Percentiles rank a stretch among this genome's conserved stretches.
Conservation (phyloP, 1,284 basidiomycete genomes). For the Sporisorium graminicola region DNA sequence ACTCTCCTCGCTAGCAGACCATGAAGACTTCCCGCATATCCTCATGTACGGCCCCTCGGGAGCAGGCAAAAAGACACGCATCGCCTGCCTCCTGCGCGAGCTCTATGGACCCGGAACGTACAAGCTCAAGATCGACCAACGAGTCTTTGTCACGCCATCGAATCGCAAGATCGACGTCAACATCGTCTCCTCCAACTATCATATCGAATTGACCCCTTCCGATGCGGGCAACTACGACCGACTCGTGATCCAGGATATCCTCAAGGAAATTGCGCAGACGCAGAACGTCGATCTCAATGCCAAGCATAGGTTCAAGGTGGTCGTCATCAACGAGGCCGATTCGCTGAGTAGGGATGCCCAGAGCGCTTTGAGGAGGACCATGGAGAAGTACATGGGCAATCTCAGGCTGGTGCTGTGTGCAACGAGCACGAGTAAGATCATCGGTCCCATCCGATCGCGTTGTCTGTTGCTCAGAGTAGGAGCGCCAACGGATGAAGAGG, state of each 20-base stretch:
- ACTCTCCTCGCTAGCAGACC: slow-evolving; percentile 77
- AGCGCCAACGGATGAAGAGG: slow-evolving; percentile 81
- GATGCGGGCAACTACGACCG: slow-evolving; percentile 97
- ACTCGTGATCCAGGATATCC: slow-evolving; percentile 93
- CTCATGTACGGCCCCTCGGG: slow-evolving; percentile 98
- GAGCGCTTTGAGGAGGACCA: slow-evolving; percentile 94
- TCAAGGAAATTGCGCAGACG: slow-evolving; percentile 99
- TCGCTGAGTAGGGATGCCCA: slow-evolving; percentile 94
- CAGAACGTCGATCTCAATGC: slow-evolving; percentile 97
- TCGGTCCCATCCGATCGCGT: slow-evolving; percentile 94
- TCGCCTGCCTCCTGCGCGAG: slow-evolving; percentile 82
- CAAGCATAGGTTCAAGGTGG: slow-evolving; percentile 98
- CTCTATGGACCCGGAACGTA: slow-evolving; percentile 92
- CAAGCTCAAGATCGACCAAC: slow-evolving; percentile 98
- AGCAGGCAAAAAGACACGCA: slow-evolving; percentile 97
- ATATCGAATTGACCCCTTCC: slow-evolving; percentile 97
- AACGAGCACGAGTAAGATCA: slow-evolving; percentile 95
- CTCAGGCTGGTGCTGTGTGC: slow-evolving; percentile 97
- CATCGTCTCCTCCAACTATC: slow-evolving; percentile 90
- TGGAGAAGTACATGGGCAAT: slow-evolving; percentile 99
- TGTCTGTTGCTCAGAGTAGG: slow-evolving; percentile 94
- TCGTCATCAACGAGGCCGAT: slow-evolving; percentile 98
- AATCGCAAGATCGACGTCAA: slow-evolving; percentile 96
- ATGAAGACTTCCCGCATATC: slow-evolving; percentile 91
- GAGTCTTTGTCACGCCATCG: slow-evolving; percentile 93